Conservation (phyloP, 2,329 filamentous ascomycete species). For the Aureobasidium musti region DNA sequence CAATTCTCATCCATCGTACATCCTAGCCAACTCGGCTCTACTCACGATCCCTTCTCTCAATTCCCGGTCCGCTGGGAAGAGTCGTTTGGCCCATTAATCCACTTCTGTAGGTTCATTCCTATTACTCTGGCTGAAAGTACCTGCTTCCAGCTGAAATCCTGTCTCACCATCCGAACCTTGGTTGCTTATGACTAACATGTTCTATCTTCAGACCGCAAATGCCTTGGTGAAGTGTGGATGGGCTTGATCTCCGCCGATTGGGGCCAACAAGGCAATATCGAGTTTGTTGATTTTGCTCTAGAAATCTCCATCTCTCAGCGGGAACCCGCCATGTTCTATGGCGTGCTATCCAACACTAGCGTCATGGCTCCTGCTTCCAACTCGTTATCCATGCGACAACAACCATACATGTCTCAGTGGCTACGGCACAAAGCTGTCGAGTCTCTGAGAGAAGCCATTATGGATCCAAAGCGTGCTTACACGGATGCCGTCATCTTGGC, state of each 20-base stretch:
- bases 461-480: slow-evolving; percentile 13
- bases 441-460: slow-evolving; percentile 5
- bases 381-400: slow-evolving; percentile 5
- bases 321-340: slow-evolving; percentile 23
- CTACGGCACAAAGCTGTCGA: slow-evolving; percentile 16
- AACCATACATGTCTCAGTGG: slow-evolving; percentile 19
- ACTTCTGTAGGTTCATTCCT: slow-evolving; percentile 3
- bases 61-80: slow-evolving; percentile 11
- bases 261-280: slow-evolving; percentile 12
- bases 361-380: slow-evolving; percentile 10
- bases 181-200: background rate
- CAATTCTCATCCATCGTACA: background rate
- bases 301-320: slow-evolving; percentile 7
- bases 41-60: slow-evolving; percentile 11
- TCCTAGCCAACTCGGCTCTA: slow-evolving; percentile 2
- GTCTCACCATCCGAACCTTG: no score
- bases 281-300: slow-evolving; percentile 14
- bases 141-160: background rate
- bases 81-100: background rate
- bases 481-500: slow-evolving; percentile 17
- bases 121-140: background rate
- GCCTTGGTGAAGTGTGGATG: slow-evolving; percentile 9
- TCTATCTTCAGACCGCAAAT: background rate
- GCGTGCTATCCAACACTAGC: slow-evolving; percentile 5
- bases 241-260: slow-evolving; percentile 1